These are phyloP conservation scores for Nicotiana otophora DNA, from an alignment of 257 asterid genomes.

Conservation along the genomic window DNA sequence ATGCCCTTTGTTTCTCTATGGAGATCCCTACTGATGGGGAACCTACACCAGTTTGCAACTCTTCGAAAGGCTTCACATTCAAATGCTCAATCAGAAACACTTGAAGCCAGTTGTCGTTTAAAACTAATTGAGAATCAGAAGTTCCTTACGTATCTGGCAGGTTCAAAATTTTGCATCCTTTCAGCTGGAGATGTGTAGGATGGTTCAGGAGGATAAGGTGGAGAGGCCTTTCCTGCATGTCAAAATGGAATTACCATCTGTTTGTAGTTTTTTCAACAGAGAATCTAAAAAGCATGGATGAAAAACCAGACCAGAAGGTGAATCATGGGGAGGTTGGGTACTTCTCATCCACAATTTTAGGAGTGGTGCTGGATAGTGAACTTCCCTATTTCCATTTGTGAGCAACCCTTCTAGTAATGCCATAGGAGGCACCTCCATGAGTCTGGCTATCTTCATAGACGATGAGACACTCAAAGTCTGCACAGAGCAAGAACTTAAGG, in stretches of 20 bases:
- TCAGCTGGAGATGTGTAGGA: slow-evolving; percentile 61
- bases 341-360: slow-evolving; percentile 53
- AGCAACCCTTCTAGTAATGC: slow-evolving; percentile 50
- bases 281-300: slow-evolving; percentile 1
- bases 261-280: background rate
- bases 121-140: background rate
- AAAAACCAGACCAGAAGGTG: slow-evolving; percentile 69
- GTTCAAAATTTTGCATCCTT: slow-evolving; percentile 33
- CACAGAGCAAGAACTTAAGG: slow-evolving; percentile 18
- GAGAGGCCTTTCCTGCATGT: slow-evolving; percentile 47
- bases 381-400: slow-evolving; percentile 28
- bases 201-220: slow-evolving; percentile 56
- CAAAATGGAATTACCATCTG: slow-evolving; percentile 10
- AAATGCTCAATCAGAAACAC: slow-evolving; percentile 30
- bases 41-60: slow-evolving; percentile 38
- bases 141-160: slow-evolving; percentile 47
- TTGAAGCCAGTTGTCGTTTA: background rate
- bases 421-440: slow-evolving; percentile 69
- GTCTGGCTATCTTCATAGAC: slow-evolving; percentile 45
- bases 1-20: slow-evolving; percentile 56
- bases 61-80: slow-evolving; percentile 53
- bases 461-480: slow-evolving; percentile 41
- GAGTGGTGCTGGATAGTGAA: slow-evolving; percentile 65
- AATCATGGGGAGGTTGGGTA: slow-evolving; percentile 61
- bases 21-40: slow-evolving; percentile 35